Conservation (phyloP, 371 early-diverging fungal genomes). For the Amoeboaphelidium protococcarum region DNA sequence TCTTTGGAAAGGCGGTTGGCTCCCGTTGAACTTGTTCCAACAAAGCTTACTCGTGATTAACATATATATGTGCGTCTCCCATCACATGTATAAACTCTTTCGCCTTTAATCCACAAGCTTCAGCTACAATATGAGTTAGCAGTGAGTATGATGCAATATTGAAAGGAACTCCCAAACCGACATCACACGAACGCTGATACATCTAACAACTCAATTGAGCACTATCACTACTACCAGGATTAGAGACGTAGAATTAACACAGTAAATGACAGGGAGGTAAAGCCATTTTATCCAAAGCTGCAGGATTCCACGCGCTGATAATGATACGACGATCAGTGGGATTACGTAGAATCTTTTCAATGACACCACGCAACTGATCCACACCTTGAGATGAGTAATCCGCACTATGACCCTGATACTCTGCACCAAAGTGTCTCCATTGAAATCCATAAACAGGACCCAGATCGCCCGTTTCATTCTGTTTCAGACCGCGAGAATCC, state of each 20-base stretch:
- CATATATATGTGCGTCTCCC: slow-evolving; percentile 95
- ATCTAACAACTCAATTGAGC: slow-evolving; percentile 59
- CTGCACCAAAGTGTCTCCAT: slow-evolving; percentile 98
- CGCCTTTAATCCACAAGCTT: slow-evolving; percentile 59
- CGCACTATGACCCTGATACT: slow-evolving; percentile 55
- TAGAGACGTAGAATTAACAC: slow-evolving; percentile 74
- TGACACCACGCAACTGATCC: slow-evolving; percentile 82
- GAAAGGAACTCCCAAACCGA: slow-evolving; percentile 98
- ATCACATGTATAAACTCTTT: slow-evolving; percentile 83
- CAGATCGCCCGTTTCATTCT: slow-evolving; percentile 73
- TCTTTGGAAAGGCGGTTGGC: slow-evolving; percentile 66
- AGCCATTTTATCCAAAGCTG: slow-evolving; percentile 37
- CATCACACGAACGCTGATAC: slow-evolving; percentile 96
- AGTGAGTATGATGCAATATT: slow-evolving; percentile 97
- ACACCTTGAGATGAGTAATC: slow-evolving; percentile 84
- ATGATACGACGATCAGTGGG: slow-evolving; percentile 85
- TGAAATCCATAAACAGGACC: slow-evolving; percentile 99
- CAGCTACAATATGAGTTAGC: slow-evolving; percentile 77
- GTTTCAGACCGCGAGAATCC: slow-evolving; percentile 47
- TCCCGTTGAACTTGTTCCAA: slow-evolving; percentile 49
- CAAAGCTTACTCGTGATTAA: slow-evolving; percentile 75
- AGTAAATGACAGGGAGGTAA: slow-evolving; percentile 30
- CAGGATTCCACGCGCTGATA: slow-evolving; percentile 96
- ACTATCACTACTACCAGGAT: slow-evolving; percentile 14
- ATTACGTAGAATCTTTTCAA: slow-evolving; percentile 39